Evolutionary conservation across 441 rosid species (phyloP), one percentile per base, ranked within the genome.

Genomic region (Erysimum pusillum): DNA sequence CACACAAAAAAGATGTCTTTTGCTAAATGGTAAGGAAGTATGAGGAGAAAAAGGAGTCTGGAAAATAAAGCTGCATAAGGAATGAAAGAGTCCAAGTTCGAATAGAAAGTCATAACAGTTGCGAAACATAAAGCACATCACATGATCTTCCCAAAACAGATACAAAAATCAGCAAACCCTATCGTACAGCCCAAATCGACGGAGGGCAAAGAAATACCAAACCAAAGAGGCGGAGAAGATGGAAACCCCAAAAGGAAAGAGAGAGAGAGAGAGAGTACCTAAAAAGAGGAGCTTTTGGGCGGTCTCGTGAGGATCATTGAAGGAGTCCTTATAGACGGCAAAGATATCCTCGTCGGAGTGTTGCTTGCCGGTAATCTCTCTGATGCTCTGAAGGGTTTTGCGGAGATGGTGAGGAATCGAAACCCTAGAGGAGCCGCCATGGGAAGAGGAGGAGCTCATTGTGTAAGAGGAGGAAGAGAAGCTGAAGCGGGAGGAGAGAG

Each of bases 301-400:
- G 63, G 97, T 89, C 77, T 94, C 97, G 44, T 87, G 62, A 51
- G 97, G 95, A 88, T 94, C 97, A 90, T 89, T 83, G 45, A 85
- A 77, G 72, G 89, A 92, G 31, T 89, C 97, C 57, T 63, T 82
- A 70, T 87, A 93, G 63, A 88, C 88, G n/a, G 96, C 74, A 75
- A 80, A 87, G 78, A 92, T 88, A 75, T 94, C 98, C 32, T 94
- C 98, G 76, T 94, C 98, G 61, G 87, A 83, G 83, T 92, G 98
- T 38, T 92, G 93, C 74, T 87, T 90, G 3, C 91, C 94, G 0
- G 97, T 86, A 76, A 84, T 87, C 84, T 94, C 98, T 41, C 91
- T 80, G 46, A 94, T 89, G 75, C 51, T 83, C 25, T 85, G 85
- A 52, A 94, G 76, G 14, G 85, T 89, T 76, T 69, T 68, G 67